A percentile compares a stretch with the other conserved stretches of the same genome.
These are phyloP conservation scores for Yamadazyma atmosphaerica DNA, from an alignment of 1,139 yeast genomes.

Conservation along the genomic window DNA sequence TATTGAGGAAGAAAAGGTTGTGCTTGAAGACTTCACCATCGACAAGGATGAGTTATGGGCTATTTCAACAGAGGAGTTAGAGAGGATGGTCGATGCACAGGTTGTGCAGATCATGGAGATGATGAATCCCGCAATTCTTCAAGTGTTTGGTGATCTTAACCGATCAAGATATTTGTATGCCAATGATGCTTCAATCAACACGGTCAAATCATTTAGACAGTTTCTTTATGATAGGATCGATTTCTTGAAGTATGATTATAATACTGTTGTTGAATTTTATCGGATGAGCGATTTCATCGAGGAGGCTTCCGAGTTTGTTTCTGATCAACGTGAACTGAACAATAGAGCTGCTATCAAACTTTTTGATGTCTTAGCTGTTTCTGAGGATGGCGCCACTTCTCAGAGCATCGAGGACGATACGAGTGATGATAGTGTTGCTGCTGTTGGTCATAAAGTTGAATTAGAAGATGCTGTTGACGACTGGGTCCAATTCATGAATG, in stretches of 20 bases:
- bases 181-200: neutral
- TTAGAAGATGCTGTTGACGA: neutral
- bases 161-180: neutral
- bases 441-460: neutral
- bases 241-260: neutral
- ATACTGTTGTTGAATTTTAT: neutral
- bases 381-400: neutral
- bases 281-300: neutral
- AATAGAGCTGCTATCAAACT: neutral
- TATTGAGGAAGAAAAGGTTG: neutral
- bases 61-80: neutral
- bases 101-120: neutral
- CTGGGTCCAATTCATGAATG: neutral
- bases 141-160: neutral
- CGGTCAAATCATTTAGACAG: neutral
- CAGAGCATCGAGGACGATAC: neutral
- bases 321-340: neutral
- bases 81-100: neutral
- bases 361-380: neutral
- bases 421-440: neutral
- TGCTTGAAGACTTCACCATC: neutral
- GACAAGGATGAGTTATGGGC: neutral
- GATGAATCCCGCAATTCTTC: neutral
- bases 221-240: neutral
- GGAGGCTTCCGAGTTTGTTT: neutral